Percentiles rank a stretch among this genome's conserved stretches.
phyloP scores from a whole-genome alignment of 331 rosid genomes.

The Quercus lobata region DNA sequence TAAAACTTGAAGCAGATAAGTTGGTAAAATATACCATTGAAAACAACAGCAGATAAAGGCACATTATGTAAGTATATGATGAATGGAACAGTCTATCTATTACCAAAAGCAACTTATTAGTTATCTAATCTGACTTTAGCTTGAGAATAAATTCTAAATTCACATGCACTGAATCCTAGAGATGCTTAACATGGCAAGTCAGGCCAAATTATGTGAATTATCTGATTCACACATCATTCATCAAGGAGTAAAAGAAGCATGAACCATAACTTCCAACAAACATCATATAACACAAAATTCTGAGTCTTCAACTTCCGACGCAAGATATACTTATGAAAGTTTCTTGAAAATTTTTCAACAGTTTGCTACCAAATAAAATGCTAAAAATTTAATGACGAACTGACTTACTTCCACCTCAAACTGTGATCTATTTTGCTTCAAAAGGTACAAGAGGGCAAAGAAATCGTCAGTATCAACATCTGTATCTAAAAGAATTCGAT shows the following conservation, averaged over 20 bases:
- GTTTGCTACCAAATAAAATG: neutral
- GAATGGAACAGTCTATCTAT: neutral
- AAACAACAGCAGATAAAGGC: neutral
- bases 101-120: neutral
- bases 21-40: no score
- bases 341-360: no score
- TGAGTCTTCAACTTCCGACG: neutral
- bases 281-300: neutral
- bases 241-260: neutral
- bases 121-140: neutral
- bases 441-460: conserved; percentile 69
- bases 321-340: no score
- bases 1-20: neutral
- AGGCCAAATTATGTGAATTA: neutral
- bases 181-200: neutral
- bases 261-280: neutral
- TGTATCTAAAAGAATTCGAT: conserved; percentile 75
- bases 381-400: neutral
- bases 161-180: neutral
- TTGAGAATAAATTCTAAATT: neutral
- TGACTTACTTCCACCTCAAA: conserved; percentile 68
- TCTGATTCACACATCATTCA: neutral
- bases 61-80: neutral
- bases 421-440: conserved; percentile 85
- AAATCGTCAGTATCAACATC: conserved; percentile 90